Conservation (phyloP, 257 asterid species). For the Fraxinus excelsior region DNA sequence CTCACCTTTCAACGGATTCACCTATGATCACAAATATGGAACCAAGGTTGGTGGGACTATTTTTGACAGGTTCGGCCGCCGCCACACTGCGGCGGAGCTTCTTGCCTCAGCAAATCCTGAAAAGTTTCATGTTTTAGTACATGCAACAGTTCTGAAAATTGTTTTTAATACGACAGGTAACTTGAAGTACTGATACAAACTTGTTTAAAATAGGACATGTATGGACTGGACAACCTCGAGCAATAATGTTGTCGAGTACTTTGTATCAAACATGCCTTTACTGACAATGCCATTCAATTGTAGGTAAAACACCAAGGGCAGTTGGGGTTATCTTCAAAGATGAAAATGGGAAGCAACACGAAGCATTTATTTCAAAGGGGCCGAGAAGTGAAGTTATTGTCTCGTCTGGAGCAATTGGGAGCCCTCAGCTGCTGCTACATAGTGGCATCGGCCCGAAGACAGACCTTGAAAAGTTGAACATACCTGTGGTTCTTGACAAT, state of each 20-base stretch:
- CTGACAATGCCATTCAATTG: not conserved
- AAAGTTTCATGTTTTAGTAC: slow-evolving; percentile 45
- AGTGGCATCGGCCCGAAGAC: slow-evolving; percentile 58
- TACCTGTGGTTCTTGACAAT: slow-evolving; percentile 37
- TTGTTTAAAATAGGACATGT: not conserved
- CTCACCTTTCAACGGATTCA: slow-evolving; percentile 62
- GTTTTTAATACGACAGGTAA: slow-evolving; percentile 37
- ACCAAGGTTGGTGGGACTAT: slow-evolving; percentile 69
- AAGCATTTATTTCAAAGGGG: slow-evolving; percentile 33
- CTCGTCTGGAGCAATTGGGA: slow-evolving; percentile 62
- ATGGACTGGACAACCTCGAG: not conserved
- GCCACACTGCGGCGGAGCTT: slow-evolving; percentile 65
- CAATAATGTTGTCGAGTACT: not conserved
- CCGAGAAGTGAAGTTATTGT: slow-evolving; percentile 39
- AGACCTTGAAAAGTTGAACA: slow-evolving; percentile 36
- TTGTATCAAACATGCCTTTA: not conserved
- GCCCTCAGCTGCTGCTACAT: slow-evolving; percentile 57
- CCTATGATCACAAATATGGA: slow-evolving; percentile 55
- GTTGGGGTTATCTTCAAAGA: slow-evolving; percentile 53
- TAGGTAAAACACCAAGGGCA: slow-evolving; percentile 37
- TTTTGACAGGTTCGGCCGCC: slow-evolving; percentile 59
- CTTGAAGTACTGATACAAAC: not conserved
- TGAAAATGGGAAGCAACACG: slow-evolving; percentile 42
- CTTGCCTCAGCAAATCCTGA: slow-evolving; percentile 49
- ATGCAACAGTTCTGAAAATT: slow-evolving; percentile 53